A percentile compares a stretch with the other conserved stretches of the same genome.
These are phyloP conservation scores for Aspergillus tanneri DNA, from an alignment of 2,329 filamentous ascomycete species.

Conservation along the genomic window DNA sequence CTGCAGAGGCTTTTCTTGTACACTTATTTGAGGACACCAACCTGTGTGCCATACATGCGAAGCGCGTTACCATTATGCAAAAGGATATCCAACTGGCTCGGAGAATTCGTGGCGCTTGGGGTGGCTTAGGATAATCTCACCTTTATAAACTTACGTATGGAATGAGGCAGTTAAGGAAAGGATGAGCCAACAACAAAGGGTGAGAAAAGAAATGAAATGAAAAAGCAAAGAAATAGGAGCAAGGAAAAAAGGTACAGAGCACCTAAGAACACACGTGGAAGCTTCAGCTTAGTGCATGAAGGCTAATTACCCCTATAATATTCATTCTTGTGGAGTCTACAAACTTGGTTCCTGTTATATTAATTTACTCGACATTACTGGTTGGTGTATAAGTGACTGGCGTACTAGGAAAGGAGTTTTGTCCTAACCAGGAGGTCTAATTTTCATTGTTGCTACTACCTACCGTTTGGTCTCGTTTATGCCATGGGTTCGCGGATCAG, in stretches of 20 bases:
- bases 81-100: conserved; percentile 95
- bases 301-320: conserved; percentile 8
- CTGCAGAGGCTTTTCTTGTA: conserved; percentile 92
- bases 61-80: conserved; percentile 95
- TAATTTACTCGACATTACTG: background rate
- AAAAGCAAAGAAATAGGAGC: background rate
- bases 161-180: too few species aligned
- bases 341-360: conserved; percentile 2
- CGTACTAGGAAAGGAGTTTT: conserved; percentile 17
- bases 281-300: too few species aligned
- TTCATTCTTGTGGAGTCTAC: background rate
- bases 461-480: too few species aligned
- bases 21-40: conserved; percentile 97
- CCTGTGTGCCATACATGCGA: conserved; percentile 93
- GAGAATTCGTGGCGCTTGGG: conserved; percentile 75
- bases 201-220: background rate
- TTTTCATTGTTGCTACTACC: too few species aligned
- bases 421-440: conserved; percentile 5
- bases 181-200: too few species aligned
- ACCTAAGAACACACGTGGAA: background rate
- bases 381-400: conserved; percentile 14
- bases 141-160: background rate
- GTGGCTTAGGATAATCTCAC: conserved; percentile 58
- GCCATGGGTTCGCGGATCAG: too few species aligned
- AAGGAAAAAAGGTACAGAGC: conserved; percentile 1